Base-by-base conservation (phyloP, 1,139 yeast genomes). In the Geotrichum carabidarum region DNA sequence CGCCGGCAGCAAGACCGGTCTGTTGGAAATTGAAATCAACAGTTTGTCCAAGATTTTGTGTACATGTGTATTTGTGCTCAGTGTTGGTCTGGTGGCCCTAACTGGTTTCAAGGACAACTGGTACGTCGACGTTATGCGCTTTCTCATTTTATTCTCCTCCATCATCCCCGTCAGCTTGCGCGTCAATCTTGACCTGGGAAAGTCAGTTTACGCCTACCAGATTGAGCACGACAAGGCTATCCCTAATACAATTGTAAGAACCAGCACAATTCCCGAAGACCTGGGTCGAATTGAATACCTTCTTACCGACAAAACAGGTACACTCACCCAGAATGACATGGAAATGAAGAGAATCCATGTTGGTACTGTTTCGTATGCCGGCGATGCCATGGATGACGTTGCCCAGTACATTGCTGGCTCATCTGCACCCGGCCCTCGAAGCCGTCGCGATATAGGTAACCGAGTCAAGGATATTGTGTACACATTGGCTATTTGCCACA, bases 181-280 rank as follows among this genome's bases (percentile, higher is more conserved):
- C 63, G 99, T 94, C 47, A 94, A 94, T 67, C 75, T 94, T 48
- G 99, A 94, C 70, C 78, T 94, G 67, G 99, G 97, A 5, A 94
- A 94, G 70, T 85, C 96, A 0, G 97, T 94, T 1, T 94, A 93
- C 68, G 97, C 98, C 0, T 83, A 89, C 56, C 97, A 94, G 67
- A 94, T 94, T 59, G 96, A 93, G 67, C 90, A 86, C 57, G 99
- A 94, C 69, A 63, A 69, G 27, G 78, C 82, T 7, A 93, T 94
- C 18, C 84, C 88, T 1, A 89, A 83, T 11, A 91, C 99, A 0
- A 82, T 94, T 58, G 99, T 94, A 4, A 81, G 99, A 66, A 93
- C 99, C 0, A 89, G 97, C 52, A 94, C 99, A 0, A 94, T 94
- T 48, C 99, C 99, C 0, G 99, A 94, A 71, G 99, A 94, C 71